Conservation (phyloP, 768 basidiomycete genomes). For the Serendipita sp. region DNA sequence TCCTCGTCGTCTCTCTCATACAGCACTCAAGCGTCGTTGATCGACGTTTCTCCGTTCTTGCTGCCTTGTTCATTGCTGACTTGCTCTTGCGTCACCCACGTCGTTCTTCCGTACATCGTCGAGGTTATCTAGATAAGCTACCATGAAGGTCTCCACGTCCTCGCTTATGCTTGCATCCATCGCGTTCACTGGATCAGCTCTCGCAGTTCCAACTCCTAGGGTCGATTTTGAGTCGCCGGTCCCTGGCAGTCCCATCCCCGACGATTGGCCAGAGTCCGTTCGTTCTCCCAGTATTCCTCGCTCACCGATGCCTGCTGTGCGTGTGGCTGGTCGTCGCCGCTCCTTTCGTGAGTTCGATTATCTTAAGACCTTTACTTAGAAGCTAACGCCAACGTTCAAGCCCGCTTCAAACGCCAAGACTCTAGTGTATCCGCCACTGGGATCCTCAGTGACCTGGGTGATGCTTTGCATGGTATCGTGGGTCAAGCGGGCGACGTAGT, state of each 20-base stretch:
- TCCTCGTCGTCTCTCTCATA: background rate
- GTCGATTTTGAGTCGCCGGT: background rate
- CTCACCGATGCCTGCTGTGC: constrained; percentile 4
- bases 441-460: background rate
- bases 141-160: background rate
- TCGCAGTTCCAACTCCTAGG: background rate
- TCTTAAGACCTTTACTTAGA: background rate
- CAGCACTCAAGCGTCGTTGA: background rate
- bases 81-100: background rate
- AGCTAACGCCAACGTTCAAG: background rate
- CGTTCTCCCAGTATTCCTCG: background rate
- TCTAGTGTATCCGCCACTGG: background rate
- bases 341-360: background rate
- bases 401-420: background rate
- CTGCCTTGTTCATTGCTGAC: background rate
- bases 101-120: background rate
- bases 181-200: background rate
- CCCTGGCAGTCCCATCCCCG: background rate
- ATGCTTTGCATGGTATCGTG: background rate
- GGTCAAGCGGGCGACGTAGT: background rate
- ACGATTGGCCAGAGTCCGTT: background rate
- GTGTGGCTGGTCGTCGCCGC: background rate
- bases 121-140: background rate
- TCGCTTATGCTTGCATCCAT: background rate
- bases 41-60: background rate